Base-by-base conservation (phyloP, 2,329 filamentous ascomycete genomes). In the Cadophora luteo-olivacea region DNA sequence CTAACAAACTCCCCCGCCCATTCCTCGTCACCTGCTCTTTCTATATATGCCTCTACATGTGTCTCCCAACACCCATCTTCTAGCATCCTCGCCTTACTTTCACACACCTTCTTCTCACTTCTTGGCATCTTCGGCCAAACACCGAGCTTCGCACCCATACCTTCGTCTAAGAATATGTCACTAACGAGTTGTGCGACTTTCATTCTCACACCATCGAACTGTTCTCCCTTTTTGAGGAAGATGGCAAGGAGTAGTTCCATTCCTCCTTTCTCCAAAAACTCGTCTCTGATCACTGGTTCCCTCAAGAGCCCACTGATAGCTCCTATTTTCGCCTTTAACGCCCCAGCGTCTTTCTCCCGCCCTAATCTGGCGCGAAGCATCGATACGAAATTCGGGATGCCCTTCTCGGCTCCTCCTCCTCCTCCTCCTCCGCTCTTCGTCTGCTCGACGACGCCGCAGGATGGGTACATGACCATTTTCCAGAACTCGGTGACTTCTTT, bases 91-190 rank as follows among this genome's bases (percentile, higher is more conserved):
- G 73, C 73, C 24, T 82, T 80, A 29, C 77, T 76, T 49, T 73
- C 64, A 64, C 76, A 86, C 60, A 78, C 72, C 66, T 75, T 72
- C 22, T 81, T 79, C 48, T 79, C 76, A n/a, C 76, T 73, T 61
- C 78, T 78, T 4, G 74, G 71, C 24, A 72, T 73, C 25, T 71
- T 80, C 0, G 87, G 87, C 87, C 87, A 91, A 70, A 86, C 79
- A 0, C 87, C 86, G 22, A 84, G 71, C 29, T 81, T 80, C 2
- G 88, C 88, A 51, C 88, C 88, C 83, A 90, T 88, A 67, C 86
- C 83, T 70, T 85, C 84, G 74, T 92, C 89, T n/a, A 92, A 80
- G 75, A 91, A 92, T 69, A 84, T 89, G 75, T 92, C 89, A 41
- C 86, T 82, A 33, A 90, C 82, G 66, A 91, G 81, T 69, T 87